Percentiles rank a stretch among this genome's conserved stretches.
Conservation (phyloP, 495 filamentous ascomycete species). For the Achaetomiella virescens region DNA sequence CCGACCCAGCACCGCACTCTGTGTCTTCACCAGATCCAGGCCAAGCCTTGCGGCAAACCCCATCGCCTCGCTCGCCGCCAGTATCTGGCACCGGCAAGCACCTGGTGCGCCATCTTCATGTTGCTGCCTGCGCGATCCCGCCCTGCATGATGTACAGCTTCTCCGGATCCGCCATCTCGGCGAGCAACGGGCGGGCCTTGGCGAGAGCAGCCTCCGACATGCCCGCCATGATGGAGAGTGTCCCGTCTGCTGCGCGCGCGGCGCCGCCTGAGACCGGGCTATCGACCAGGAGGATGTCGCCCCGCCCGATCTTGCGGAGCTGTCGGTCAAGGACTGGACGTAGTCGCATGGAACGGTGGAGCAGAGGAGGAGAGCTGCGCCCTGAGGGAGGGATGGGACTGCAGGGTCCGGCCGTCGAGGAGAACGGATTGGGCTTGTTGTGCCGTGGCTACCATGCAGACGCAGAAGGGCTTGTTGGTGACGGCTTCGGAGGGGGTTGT, state of each 20-base stretch:
- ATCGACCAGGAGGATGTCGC: conserved; percentile 66
- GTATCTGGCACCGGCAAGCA: conserved; percentile 71
- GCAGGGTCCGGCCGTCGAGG: conserved; percentile 56
- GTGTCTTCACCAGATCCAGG: conserved; percentile 52
- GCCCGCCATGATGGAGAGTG: conserved; percentile 77
- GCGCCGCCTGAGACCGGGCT: conserved; percentile 75
- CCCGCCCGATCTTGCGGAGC: conserved; percentile 47
- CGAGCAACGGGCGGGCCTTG: conserved; percentile 54
- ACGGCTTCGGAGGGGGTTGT: conserved; percentile 59
- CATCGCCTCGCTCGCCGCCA: conserved; percentile 65
- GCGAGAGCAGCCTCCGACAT: conserved; percentile 50
- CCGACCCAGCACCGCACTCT: conserved; percentile 52
- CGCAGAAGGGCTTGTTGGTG: conserved; percentile 51
- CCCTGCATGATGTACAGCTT: conserved; percentile 71
- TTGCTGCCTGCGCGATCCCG: conserved; percentile 71
- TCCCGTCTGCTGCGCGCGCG: conserved; percentile 64
- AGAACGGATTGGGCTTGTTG: conserved; percentile 62
- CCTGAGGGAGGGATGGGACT: conserved; percentile 47
- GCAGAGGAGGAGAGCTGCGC: conserved; percentile 61
- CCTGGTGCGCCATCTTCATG: conserved; percentile 83
- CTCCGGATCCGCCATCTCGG: conserved; percentile 51
- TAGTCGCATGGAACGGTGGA: conserved; percentile 69
- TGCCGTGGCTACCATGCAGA: conserved; percentile 77
- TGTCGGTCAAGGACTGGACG: conserved; percentile 53
- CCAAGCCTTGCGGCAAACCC: conserved; percentile 65